A percentile compares a stretch with the other conserved stretches of the same genome.
Evolutionary conservation across 2,329 filamentous ascomycete species (phyloP).

Genomic region (Mariannaea sp.): DNA sequence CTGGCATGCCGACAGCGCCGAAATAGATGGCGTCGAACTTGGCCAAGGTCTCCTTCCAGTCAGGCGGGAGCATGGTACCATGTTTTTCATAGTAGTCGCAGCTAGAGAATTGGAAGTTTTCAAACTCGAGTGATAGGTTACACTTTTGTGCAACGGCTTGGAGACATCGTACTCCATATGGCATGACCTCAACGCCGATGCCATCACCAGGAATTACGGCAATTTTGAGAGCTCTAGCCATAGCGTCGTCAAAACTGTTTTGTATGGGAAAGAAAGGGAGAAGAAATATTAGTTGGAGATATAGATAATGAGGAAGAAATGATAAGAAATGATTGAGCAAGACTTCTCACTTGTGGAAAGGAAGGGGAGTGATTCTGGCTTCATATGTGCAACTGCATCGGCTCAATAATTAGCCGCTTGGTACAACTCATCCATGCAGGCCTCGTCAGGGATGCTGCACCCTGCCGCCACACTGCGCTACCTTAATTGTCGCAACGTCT

Average conservation of each 20-base stretch:
- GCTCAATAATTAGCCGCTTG: slow-evolving; percentile 21
- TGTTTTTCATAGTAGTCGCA: slow-evolving; percentile 60
- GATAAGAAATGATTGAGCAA: too few relatives aligned
- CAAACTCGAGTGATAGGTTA: slow-evolving; percentile 60
- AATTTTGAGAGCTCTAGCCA: slow-evolving; percentile 51
- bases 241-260: slow-evolving; percentile 8
- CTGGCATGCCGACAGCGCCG: slow-evolving; percentile 64
- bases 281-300: neutral
- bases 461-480: neutral
- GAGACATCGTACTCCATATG: slow-evolving; percentile 65
- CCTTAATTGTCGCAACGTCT: too few relatives aligned
- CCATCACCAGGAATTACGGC: slow-evolving; percentile 72
- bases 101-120: slow-evolving; percentile 68
- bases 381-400: slow-evolving; percentile 4
- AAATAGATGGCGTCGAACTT: slow-evolving; percentile 70
- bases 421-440: too few relatives aligned
- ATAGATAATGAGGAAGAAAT: neutral
- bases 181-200: slow-evolving; percentile 71
- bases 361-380: neutral
- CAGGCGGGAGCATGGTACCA: slow-evolving; percentile 48
- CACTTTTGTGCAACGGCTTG: slow-evolving; percentile 55
- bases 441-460: neutral
- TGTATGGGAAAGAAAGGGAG: neutral
- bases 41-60: slow-evolving; percentile 58
- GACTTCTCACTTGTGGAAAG: too few relatives aligned